Percentiles rank a stretch among this genome's conserved stretches.
These are phyloP conservation scores for Tolypocladium tropicale DNA, from an alignment of 2,329 filamentous ascomycete genomes.

Conservation along the genomic window DNA sequence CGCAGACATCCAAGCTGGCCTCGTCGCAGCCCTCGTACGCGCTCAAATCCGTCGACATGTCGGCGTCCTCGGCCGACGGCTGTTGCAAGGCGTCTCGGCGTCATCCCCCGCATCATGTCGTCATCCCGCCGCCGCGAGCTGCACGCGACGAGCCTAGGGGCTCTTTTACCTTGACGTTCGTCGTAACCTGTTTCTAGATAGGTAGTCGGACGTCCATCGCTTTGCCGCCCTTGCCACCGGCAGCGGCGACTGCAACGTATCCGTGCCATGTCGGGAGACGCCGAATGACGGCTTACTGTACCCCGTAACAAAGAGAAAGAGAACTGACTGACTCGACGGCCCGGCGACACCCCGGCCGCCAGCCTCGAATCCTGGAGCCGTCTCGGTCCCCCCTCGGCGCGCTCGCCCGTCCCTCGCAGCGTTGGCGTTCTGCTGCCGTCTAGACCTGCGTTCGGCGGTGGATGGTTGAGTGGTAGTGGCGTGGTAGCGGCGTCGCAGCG, in stretches of 20 bases:
- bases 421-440: neutral
- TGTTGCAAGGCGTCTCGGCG: neutral
- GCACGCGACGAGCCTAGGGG: neutral
- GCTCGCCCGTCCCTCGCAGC: neutral
- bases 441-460: neutral
- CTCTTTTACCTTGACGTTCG: neutral
- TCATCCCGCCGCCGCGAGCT: neutral
- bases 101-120: slow-evolving; percentile 1
- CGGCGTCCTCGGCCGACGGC: neutral
- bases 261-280: neutral
- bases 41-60: no score
- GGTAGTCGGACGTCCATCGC: no score
- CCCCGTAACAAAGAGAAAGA: no score
- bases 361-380: neutral
- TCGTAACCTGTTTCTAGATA: neutral
- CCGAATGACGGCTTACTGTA: neutral
- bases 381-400: neutral
- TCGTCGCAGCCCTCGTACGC: no score
- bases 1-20: no score
- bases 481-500: neutral
- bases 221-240: no score
- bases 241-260: no score
- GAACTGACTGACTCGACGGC: neutral
- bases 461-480: neutral
- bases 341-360: neutral